Base-by-base conservation (phyloP, 768 basidiomycete species). In the Pholiota conissans region DNA sequence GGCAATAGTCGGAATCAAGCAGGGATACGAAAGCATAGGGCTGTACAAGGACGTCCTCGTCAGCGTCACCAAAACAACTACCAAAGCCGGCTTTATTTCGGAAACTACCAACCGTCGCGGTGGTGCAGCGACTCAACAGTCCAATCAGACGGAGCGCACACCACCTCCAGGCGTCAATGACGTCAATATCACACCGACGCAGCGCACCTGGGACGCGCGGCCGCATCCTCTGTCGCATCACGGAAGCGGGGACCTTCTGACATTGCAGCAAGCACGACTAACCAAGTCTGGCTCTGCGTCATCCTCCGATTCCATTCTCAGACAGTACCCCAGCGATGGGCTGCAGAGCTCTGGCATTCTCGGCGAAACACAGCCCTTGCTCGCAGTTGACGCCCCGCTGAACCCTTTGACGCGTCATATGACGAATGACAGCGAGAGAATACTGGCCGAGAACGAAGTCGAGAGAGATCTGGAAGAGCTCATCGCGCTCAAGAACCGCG, bases 31-130 rank as follows among this genome's bases (percentile, higher is more conserved):
- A 48, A 82, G 83, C 27, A 79, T 93, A 39, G 71, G 75, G 11
- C 73, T 89, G 7, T 93, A 93, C 69, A 77, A 80, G 47, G 86
- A 87, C 65, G 86, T 87, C 0, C 81, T 91, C 62, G 82, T 90
- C 16, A 69, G 65, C 24, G 70, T 76, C 22, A 66, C 63, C 58
- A 68, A 74, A 18, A 72, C 52, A 4, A n/a, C 45, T 2, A 29
- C 29, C 69, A 45, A 72, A 35, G 52, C 56, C 22, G 52, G 48
- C 5, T 39, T 56, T 2, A 46, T 52, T 37, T 20, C 39, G 16
- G 49, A 57, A n/a, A 35, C 50, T 11, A 11, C n/a, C 14, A 29
- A 37, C 10, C 37, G 5, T 49, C 34, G 32, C 7, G 40, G 5
- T 14, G 26, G 30, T n/a, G 7, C 40, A 37, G 32, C 22, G 24